A percentile compares a stretch with the other conserved stretches of the same genome.
phyloP scores from a whole-genome alignment of 495 filamentous ascomycete genomes.

The Tuber indicum region DNA sequence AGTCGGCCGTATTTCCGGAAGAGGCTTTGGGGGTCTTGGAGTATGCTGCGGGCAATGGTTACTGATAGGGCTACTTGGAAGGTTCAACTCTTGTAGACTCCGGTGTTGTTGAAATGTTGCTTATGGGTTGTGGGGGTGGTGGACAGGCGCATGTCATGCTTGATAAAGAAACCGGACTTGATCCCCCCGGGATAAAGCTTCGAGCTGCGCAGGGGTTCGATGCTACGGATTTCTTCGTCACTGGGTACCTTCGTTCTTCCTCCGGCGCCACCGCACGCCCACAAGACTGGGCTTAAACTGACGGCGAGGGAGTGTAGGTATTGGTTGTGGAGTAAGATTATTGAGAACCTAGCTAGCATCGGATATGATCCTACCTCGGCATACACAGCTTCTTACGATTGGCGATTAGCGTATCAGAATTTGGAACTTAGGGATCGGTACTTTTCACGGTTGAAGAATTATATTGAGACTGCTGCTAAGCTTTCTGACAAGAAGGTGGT shows the following conservation, averaged over 20 bases:
- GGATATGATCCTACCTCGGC: conserved; percentile 96
- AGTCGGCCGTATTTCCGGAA: conserved; percentile 89
- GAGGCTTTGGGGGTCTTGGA: conserved; percentile 94
- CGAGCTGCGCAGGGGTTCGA: conserved; percentile 96
- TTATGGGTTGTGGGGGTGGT: conserved; percentile 10
- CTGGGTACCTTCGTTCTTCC: conserved; percentile 39
- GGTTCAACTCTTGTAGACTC: conserved; percentile 7
- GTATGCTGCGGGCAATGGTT: conserved; percentile 91
- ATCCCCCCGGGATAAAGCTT: conserved; percentile 87
- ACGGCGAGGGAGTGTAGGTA: conserved; percentile 58
- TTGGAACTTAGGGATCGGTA: conserved; percentile 87
- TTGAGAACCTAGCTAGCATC: conserved; percentile 90
- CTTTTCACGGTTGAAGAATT: conserved; percentile 78
- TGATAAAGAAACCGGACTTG: conserved; percentile 81
- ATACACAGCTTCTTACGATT: conserved; percentile 93
- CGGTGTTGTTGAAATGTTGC: background rate
- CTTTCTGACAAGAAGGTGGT: conserved; percentile 71
- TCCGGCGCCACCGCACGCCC: background rate
- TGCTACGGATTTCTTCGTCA: conserved; percentile 93
- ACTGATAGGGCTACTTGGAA: conserved; percentile 92
- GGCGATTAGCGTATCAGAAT: conserved; percentile 88
- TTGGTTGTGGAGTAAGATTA: conserved; percentile 99
- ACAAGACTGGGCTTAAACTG: conserved; percentile 4
- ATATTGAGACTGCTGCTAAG: conserved; percentile 74
- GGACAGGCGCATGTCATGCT: conserved; percentile 77